Conservation (phyloP, 108 stramenopile species). For the Craspedostauros australis region DNA sequence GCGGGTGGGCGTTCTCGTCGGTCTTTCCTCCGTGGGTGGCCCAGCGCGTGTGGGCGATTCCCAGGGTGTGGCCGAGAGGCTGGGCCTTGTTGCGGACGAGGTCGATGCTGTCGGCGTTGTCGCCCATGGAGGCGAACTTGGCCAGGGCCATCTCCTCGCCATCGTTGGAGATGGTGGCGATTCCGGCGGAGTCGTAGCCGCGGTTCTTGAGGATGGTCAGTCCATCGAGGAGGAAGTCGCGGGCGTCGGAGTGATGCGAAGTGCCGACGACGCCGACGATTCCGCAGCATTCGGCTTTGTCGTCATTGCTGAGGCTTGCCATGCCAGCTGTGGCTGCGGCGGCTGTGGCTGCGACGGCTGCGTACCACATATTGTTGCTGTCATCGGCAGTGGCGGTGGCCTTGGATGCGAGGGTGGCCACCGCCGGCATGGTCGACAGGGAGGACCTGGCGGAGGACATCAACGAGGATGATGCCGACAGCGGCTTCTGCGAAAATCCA, state of each 20-base stretch:
- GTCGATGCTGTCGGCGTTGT: constrained; percentile 91
- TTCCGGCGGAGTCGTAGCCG: constrained; percentile 97
- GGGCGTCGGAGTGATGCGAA: constrained; percentile 21
- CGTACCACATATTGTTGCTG: no score
- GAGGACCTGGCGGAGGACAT: no score
- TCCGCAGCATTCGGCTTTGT: constrained; percentile 38
- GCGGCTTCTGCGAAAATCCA: no score
- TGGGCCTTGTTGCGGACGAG: constrained; percentile 65
- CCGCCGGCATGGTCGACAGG: no score
- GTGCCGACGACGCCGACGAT: constrained; percentile 39
- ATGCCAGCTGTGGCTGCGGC: no score
- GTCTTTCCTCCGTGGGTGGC: constrained; percentile 99
- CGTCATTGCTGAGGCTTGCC: no score
- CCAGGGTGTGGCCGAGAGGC: constrained; percentile 70
- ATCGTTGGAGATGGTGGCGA: constrained; percentile 75
- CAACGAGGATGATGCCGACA: no score
- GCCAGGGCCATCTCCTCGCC: constrained; percentile 55
- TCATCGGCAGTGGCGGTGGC: no score
- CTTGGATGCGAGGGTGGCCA: no score
- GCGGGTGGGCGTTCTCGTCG: constrained; percentile 98
- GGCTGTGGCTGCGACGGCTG: constrained; percentile 2
- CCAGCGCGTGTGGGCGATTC: constrained; percentile 99
- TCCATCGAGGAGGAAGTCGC: constrained; percentile 85
- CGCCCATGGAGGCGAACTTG: constrained; percentile 91
- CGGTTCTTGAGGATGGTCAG: constrained; percentile 95